These are phyloP conservation scores for Mrakia gelida DNA, from an alignment of 768 basidiomycete genomes.

Conservation along the genomic window DNA sequence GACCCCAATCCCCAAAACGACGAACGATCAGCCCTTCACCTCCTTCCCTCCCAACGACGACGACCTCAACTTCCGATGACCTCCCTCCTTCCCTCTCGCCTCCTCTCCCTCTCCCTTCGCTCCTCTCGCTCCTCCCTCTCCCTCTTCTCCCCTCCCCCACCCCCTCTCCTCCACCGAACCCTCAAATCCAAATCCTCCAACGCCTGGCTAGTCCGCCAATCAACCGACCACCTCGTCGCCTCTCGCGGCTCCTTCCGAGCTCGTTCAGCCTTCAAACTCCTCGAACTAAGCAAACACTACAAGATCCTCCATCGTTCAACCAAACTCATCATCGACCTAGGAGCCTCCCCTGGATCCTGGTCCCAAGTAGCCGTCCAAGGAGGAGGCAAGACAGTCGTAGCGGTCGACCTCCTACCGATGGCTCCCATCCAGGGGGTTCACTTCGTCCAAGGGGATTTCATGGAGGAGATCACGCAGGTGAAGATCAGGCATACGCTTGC, in stretches of 20 bases:
- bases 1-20: no score
- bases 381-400: constrained; percentile 54
- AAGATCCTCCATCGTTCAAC: constrained; percentile 52
- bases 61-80: neutral
- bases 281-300: constrained; percentile 65
- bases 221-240: constrained; percentile 45
- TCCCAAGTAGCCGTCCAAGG: constrained; percentile 68
- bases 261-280: constrained; percentile 85
- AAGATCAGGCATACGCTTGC: neutral
- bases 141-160: neutral
- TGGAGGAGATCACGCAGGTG: constrained; percentile 44
- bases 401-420: constrained; percentile 75
- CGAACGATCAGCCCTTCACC: neutral
- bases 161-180: neutral
- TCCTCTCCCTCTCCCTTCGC: neutral
- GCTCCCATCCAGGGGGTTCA: constrained; percentile 66
- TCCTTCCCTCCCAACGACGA: constrained; percentile 3
- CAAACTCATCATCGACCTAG: constrained; percentile 48
- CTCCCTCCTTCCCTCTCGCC: neutral
- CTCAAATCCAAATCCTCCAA: neutral
- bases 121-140: neutral
- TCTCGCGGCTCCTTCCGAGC: constrained; percentile 59
- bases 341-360: constrained; percentile 76
- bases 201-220: constrained; percentile 34
- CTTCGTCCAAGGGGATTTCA: constrained; percentile 72